Conservation (phyloP, 208 protist species). For the Acanthamoeba triangularis region DNA sequence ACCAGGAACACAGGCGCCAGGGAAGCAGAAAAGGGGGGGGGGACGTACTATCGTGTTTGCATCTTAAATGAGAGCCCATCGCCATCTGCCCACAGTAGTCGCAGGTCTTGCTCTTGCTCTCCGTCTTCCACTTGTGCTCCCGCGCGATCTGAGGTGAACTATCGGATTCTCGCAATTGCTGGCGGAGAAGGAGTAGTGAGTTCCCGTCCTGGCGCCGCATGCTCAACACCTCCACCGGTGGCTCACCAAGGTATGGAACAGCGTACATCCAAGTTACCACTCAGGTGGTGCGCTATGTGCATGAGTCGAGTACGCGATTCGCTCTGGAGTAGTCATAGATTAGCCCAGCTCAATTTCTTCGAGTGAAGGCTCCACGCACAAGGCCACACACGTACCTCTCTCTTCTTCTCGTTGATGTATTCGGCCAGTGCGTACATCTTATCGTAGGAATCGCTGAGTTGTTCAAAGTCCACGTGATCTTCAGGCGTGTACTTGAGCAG, state of each 20-base stretch:
- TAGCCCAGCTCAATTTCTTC: neutral
- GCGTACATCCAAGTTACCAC: constrained; percentile 55
- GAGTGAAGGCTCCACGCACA: neutral
- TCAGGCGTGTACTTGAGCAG: constrained; percentile 64
- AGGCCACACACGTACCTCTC: neutral
- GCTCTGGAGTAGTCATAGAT: neutral
- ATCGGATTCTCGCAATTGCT: constrained; percentile 64
- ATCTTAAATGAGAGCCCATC: constrained; percentile 54
- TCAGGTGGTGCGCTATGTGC: constrained; percentile 35
- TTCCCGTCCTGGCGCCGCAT: too few relatives aligned
- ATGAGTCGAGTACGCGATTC: constrained; percentile 47
- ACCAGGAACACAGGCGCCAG: neutral
- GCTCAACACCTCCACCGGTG: too few relatives aligned
- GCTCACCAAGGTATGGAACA: neutral
- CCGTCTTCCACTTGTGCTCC: constrained; percentile 57
- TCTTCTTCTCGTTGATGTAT: constrained; percentile 73
- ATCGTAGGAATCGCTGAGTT: constrained; percentile 26
- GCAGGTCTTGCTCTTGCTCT: constrained; percentile 61
- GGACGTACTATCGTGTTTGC: constrained; percentile 57
- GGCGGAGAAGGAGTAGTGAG: neutral
- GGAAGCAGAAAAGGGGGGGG: neutral
- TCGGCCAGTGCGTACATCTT: constrained; percentile 71
- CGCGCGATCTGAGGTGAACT: constrained; percentile 6
- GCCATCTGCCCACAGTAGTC: constrained; percentile 69
- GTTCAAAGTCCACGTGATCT: constrained; percentile 46